These are phyloP conservation scores for Petasospora fabianii DNA, from an alignment of 1,139 yeast genomes.

Conservation along the genomic window DNA sequence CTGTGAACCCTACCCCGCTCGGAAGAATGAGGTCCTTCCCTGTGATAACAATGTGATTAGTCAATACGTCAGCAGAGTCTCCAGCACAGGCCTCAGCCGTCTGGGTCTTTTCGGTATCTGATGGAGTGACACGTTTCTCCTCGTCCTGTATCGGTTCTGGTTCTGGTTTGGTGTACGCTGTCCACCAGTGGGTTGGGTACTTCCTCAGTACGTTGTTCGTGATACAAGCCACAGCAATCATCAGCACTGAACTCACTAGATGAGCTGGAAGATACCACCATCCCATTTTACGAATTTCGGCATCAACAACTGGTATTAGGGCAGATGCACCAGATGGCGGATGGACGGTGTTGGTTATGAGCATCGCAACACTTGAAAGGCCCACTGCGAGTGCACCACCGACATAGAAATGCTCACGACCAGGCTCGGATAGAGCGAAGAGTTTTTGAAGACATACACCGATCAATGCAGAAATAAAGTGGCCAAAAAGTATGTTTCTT, in stretches of 20 bases:
- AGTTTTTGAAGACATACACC: slow-evolving; percentile 57
- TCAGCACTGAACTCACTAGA: slow-evolving; percentile 46
- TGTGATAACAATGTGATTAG: background rate
- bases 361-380: slow-evolving; percentile 53
- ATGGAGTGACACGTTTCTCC: background rate
- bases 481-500: slow-evolving; percentile 55
- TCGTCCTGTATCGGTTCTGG: background rate
- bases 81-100: background rate
- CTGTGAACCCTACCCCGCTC: too few relatives aligned
- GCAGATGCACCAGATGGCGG: slow-evolving; percentile 81
- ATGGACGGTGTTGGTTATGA: slow-evolving; percentile 56
- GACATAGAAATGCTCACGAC: slow-evolving; percentile 50
- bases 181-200: slow-evolving; percentile 69
- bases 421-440: slow-evolving; percentile 41
- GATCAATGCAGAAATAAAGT: slow-evolving; percentile 47
- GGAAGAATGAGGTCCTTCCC: too few relatives aligned
- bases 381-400: slow-evolving; percentile 62
- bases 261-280: slow-evolving; percentile 70
- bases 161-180: slow-evolving; percentile 30
- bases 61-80: too few relatives aligned
- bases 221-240: slow-evolving; percentile 50
- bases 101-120: background rate
- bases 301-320: slow-evolving; percentile 52
- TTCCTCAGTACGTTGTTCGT: slow-evolving; percentile 52
- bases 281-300: slow-evolving; percentile 44